phyloP scores from a whole-genome alignment of 2,329 filamentous ascomycete species.

The Pyrenochaeta sp. region DNA sequence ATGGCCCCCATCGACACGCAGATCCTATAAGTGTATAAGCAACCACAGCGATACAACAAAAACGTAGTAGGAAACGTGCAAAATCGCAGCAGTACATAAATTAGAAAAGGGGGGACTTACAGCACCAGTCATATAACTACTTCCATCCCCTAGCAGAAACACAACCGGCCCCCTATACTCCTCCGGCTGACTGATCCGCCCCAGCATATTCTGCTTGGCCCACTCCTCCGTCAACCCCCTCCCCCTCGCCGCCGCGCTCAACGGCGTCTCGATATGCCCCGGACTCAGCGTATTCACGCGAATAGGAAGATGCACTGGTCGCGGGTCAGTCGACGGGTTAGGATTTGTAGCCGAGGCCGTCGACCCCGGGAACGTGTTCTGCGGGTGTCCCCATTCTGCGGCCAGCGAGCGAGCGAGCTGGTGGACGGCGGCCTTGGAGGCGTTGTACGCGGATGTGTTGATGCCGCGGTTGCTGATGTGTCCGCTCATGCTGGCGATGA shows the following conservation, averaged over 20 bases:
- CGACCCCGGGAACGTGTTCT: conserved; percentile 51
- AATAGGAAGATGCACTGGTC: conserved; percentile 49
- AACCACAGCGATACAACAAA: neutral
- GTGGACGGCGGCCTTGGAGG: conserved; percentile 62
- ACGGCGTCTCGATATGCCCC: conserved; percentile 60
- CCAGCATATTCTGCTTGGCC: conserved; percentile 45
- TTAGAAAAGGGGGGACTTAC: conserved; percentile 7
- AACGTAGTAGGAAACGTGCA: neutral
- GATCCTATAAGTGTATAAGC: conserved; percentile 29
- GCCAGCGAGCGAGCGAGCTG: conserved; percentile 61
- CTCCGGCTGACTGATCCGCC: conserved; percentile 40
- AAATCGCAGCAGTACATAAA: neutral
- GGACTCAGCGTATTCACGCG: conserved; percentile 62
- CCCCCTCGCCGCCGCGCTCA: conserved; percentile 38
- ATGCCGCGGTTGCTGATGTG: conserved; percentile 48
- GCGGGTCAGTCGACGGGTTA: conserved; percentile 15
- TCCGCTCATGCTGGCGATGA: conserved; percentile 50
- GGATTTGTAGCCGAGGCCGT: conserved; percentile 24
- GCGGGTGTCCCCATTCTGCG: conserved; percentile 54
- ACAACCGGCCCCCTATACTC: conserved; percentile 34
- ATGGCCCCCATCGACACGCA: conserved; percentile 55
- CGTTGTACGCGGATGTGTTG: conserved; percentile 59
- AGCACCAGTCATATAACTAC: conserved; percentile 70
- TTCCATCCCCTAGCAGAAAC: conserved; percentile 47
- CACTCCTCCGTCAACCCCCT: conserved; percentile 40